A percentile compares a stretch with the other conserved stretches of the same genome.
Conservation (phyloP, 176 grass and related monocot species). For the Chrysopogon serrulatus region DNA sequence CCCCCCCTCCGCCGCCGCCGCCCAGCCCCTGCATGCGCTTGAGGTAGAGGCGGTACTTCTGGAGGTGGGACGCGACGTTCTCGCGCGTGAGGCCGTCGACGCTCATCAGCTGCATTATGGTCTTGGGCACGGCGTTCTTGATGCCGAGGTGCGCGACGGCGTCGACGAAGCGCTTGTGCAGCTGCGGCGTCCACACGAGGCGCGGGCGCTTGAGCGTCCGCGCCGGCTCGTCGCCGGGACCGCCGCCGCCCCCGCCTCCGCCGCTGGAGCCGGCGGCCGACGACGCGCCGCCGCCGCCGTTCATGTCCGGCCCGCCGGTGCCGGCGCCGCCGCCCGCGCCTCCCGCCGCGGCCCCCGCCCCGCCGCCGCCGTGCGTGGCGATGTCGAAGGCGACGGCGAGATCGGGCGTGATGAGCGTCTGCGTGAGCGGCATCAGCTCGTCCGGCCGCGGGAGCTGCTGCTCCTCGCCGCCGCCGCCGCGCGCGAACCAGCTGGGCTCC, state of each 20-base stretch:
- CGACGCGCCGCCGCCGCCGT: constrained; percentile 54
- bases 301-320: constrained; percentile 27
- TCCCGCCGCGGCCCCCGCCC: neutral
- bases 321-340: neutral
- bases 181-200: constrained; percentile 91
- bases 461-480: constrained; percentile 55
- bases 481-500: constrained; percentile 85
- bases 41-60: constrained; percentile 87
- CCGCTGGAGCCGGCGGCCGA: constrained; percentile 55
- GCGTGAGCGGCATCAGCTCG: constrained; percentile 82
- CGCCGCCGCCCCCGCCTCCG: constrained; percentile 23
- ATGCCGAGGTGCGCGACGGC: constrained; percentile 87
- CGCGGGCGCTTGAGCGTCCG: constrained; percentile 81
- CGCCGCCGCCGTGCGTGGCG: constrained; percentile 28
- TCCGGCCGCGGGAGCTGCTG: constrained; percentile 79
- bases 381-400: constrained; percentile 95
- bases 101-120: constrained; percentile 96
- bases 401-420: constrained; percentile 80
- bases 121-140: constrained; percentile 96
- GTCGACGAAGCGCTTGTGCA: constrained; percentile 90
- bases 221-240: constrained; percentile 56
- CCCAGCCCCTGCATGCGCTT: constrained; percentile 78
- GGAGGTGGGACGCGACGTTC: constrained; percentile 88
- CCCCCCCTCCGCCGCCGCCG: constrained; percentile 27
- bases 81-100: constrained; percentile 91